Base-by-base conservation (phyloP, 208 protist genomes). In the Crithidia bombi region DNA sequence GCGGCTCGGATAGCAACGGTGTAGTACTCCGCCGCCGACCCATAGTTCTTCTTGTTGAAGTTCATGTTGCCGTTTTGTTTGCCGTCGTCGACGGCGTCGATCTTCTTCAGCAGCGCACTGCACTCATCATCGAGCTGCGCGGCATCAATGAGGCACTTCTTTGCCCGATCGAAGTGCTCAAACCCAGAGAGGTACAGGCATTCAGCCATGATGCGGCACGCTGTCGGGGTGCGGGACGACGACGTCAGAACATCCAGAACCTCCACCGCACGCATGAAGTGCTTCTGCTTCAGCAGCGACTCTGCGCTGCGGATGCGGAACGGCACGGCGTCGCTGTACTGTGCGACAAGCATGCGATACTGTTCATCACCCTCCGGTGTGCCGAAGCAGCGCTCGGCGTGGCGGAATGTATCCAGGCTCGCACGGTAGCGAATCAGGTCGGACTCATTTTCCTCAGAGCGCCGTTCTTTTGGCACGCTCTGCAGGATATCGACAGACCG, bases 21-120 rank as follows among this genome's bases (percentile, higher is more conserved):
- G 80, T 97, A 97, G 58, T 89, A 75, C 38, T 92, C 80, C 5
- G 89, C 79, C 25, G 90, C 81, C 7, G 75, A 76, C 7, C 59
- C 76, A 74, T 94, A 97, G 38, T 87, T 83, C 69, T 94, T 93
- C 61, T 81, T 75, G 57, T 84, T 73, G 64, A 96, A 97, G 68
- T 82, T 75, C 50, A 79, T 66, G 74, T 97, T 97, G 25, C 92
- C 92, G 43, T 86, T 87, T 69, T 97, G 88, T 66, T 97, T 97
- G 26, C 79, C 84, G 23, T 96, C 89, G 55, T 97, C 89, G 4
- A 97, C 87, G 3, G 83, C 44, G 62, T 93, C 77, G 62, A 95
- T 89, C 33, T 81, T 64, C 47, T 82, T 72, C 39, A 92, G 58
- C 49, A 97, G 74, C 28, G 87, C 76, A 1, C 57, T 65, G 65